phyloP scores from a whole-genome alignment of 495 filamentous ascomycete species.

The Tuber indicum region DNA sequence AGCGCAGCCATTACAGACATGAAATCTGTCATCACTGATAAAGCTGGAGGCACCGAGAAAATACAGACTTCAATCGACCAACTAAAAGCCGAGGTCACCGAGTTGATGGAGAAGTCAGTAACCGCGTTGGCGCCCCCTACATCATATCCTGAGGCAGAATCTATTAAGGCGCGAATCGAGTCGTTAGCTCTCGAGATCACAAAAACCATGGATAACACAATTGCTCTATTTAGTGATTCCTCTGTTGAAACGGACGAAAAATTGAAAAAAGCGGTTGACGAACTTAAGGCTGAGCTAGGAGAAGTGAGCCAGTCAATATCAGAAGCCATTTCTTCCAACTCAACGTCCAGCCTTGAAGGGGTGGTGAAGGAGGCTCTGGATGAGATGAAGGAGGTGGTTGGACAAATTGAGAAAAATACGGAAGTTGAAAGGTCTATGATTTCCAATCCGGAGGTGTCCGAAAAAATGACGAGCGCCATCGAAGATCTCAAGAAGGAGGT shows the following conservation, averaged over 20 bases:
- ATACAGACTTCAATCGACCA: conserved; percentile 58
- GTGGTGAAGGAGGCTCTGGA: conserved; percentile 61
- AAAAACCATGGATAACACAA: conserved; percentile 62
- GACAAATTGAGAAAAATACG: conserved; percentile 52
- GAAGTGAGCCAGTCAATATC: conserved; percentile 36
- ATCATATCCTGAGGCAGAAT: conserved; percentile 58
- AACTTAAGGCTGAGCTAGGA: conserved; percentile 29
- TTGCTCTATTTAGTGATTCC: conserved; percentile 44
- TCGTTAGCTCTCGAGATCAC: conserved; percentile 53
- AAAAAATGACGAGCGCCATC: conserved; percentile 68
- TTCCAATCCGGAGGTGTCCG: conserved; percentile 69
- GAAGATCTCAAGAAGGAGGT: conserved; percentile 59
- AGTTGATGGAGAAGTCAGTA: conserved; percentile 51
- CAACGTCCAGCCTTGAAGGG: conserved; percentile 54
- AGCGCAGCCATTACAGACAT: conserved; percentile 26
- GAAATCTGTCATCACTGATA: conserved; percentile 47
- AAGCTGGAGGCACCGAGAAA: conserved; percentile 63
- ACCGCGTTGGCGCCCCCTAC: conserved; percentile 66
- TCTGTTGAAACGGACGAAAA: conserved; percentile 28
- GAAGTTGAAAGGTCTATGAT: conserved; percentile 63
- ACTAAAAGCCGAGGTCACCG: conserved; percentile 54
- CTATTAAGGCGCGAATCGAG: conserved; percentile 50
- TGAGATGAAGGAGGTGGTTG: conserved; percentile 59
- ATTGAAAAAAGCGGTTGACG: conserved; percentile 28
- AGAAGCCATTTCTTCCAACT: conserved; percentile 25